phyloP scores from a whole-genome alignment of 305 asterid species.

The Nicotiana rustica region DNA sequence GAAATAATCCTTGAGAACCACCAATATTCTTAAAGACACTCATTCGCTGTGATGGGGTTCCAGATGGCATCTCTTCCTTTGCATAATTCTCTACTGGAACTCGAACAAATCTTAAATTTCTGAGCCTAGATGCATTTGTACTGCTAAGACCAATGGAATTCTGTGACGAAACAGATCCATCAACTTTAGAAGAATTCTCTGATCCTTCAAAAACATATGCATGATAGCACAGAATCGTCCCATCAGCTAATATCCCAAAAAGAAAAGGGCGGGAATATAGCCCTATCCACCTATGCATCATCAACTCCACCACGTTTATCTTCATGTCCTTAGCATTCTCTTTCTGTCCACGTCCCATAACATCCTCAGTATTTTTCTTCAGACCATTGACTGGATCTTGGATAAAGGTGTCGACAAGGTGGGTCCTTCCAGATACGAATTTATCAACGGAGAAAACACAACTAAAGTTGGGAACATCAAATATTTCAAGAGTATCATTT shows the following conservation, averaged over 20 bases:
- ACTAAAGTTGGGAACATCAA: conserved; percentile 85
- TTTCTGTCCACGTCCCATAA: conserved; percentile 63
- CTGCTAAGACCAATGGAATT: conserved; percentile 51
- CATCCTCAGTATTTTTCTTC: conserved; percentile 58
- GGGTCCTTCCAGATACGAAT: conserved; percentile 77
- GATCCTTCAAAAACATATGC: conserved; percentile 78
- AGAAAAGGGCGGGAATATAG: conserved; percentile 85
- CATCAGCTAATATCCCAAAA: conserved; percentile 88
- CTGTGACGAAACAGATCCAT: conserved; percentile 54
- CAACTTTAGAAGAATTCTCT: conserved; percentile 65
- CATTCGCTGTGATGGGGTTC: conserved; percentile 64
- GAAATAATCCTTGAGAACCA: conserved; percentile 86
- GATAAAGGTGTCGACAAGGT: conserved; percentile 68
- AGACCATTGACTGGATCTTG: conserved; percentile 53
- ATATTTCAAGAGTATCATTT: conserved; percentile 82
- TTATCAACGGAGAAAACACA: conserved; percentile 78
- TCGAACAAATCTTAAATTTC: conserved; percentile 84
- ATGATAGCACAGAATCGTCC: conserved; percentile 92
- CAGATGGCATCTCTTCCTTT: conserved; percentile 80
- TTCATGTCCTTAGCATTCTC: conserved; percentile 64
- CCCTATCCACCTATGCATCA: conserved; percentile 87
- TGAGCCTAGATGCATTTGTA: conserved; percentile 79
- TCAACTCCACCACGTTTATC: conserved; percentile 73
- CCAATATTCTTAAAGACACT: conserved; percentile 85
- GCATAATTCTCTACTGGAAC: conserved; percentile 73